Conservation (phyloP, 306 rosid genomes). For the Begonia peltatifolia region DNA sequence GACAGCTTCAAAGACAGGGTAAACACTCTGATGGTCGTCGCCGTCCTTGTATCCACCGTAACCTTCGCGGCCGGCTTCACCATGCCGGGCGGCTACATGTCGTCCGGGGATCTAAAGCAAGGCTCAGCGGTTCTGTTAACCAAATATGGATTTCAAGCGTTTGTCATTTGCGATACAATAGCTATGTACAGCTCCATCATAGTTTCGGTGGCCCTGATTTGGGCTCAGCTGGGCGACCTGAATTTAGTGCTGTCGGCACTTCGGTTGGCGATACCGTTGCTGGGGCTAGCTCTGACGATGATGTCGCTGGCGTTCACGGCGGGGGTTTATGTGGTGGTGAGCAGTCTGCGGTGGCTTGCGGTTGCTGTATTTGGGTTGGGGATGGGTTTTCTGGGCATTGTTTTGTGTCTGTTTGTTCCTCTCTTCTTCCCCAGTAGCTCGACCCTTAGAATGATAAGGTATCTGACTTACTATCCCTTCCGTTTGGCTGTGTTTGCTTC, state of each 20-base stretch:
- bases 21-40: conserved; percentile 11
- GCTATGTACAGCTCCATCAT: conserved; percentile 16
- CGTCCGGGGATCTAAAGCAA: background rate
- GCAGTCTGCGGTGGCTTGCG: conserved; percentile 10
- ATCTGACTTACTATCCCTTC: conserved; percentile 4
- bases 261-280: conserved; percentile 4
- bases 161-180: conserved; percentile 14
- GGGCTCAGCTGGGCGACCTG: conserved; percentile 15
- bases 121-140: conserved; percentile 10
- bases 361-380: conserved; percentile 2
- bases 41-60: conserved; percentile 16
- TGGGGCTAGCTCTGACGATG: conserved; percentile 15
- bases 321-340: conserved; percentile 7
- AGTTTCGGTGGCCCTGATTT: conserved; percentile 16
- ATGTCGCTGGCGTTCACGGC: conserved; percentile 19
- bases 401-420: background rate
- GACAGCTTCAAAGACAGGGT: conserved; percentile 5
- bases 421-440: conserved; percentile 3
- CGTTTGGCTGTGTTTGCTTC: background rate
- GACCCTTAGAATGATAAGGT: background rate
- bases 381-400: background rate
- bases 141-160: conserved; percentile 3
- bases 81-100: conserved; percentile 6
- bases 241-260: background rate
- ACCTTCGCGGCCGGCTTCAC: conserved; percentile 25